Conservation (phyloP, 495 filamentous ascomycete species). For the Trichoderma orchidacearum region DNA sequence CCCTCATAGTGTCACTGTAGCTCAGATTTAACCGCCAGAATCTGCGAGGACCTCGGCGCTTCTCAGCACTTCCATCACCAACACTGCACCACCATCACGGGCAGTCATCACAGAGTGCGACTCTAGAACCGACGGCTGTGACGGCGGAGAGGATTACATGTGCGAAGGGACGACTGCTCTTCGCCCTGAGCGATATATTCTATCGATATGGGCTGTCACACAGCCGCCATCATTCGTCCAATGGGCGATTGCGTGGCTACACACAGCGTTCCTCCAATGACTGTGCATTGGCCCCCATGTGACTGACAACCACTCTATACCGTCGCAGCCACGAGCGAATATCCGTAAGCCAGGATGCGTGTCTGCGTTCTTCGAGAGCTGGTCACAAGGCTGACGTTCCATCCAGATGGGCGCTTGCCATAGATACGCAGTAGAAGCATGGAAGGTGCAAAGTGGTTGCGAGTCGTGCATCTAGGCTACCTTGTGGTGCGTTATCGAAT, state of each 20-base stretch:
- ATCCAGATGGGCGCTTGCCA: not conserved
- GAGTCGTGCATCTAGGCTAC: not conserved
- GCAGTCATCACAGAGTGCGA: not conserved
- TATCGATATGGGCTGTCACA: not conserved
- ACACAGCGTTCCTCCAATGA: not conserved
- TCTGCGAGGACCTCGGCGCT: not conserved
- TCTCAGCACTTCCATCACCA: not conserved
- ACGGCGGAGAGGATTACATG: not conserved
- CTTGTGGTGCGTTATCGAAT: not conserved
- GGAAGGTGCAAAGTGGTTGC: too few species aligned
- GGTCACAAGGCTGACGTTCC: not conserved
- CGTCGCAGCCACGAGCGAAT: not conserved
- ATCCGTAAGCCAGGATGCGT: not conserved
- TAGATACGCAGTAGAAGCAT: not conserved
- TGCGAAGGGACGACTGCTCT: not conserved
- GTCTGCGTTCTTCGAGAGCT: not conserved
- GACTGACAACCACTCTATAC: not conserved
- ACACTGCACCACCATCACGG: not conserved
- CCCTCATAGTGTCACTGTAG: not conserved
- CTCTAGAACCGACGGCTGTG: not conserved
- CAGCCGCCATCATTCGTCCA: not conserved
- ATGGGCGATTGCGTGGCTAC: not conserved
- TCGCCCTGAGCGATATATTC: not conserved
- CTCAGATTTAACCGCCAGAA: not conserved
- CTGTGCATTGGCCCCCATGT: not conserved